These are phyloP conservation scores for Pterocarpus santalinus DNA, from an alignment of 306 rosid species.

Conservation along the genomic window DNA sequence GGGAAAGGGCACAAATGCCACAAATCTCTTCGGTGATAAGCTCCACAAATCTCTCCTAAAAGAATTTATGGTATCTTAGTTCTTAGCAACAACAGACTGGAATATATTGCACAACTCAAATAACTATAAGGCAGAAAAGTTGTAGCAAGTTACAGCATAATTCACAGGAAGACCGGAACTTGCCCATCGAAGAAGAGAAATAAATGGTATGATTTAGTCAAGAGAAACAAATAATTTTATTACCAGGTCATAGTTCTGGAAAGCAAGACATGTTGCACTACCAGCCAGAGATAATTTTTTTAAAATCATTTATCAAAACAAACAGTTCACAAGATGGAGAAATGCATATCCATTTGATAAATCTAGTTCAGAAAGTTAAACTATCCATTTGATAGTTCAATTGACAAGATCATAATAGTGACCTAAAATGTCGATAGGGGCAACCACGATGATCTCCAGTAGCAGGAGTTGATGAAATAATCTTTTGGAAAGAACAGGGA, in stretches of 20 bases:
- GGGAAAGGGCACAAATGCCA: no score
- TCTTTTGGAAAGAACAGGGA: slow-evolving; percentile 83
- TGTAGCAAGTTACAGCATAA: slow-evolving; percentile 11
- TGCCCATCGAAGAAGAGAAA: not conserved
- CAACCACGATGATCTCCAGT: slow-evolving; percentile 99
- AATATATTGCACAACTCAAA: not conserved
- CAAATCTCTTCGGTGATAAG: no score
- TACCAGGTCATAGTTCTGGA: slow-evolving; percentile 3
- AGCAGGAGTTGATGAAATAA: slow-evolving; percentile 86
- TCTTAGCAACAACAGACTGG: slow-evolving; percentile 12
- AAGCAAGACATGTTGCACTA: not conserved
- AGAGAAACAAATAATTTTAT: not conserved
- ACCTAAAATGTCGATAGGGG: slow-evolving; percentile 99
- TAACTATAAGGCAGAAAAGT: not conserved
- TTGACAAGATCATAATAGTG: slow-evolving; percentile 21
- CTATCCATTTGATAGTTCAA: slow-evolving; percentile 10
- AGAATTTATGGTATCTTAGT: slow-evolving; percentile 6
- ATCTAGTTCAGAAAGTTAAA: slow-evolving; percentile 27
- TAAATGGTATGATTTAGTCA: no score
- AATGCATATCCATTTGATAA: slow-evolving; percentile 7
- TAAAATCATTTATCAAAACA: slow-evolving; percentile 20
- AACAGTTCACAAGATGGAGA: slow-evolving; percentile 4
- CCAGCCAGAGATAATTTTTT: slow-evolving; percentile 16
- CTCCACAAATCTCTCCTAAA: no score
- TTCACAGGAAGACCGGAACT: not conserved